These are phyloP conservation scores for Ganoderma sinense DNA, from an alignment of 1,284 basidiomycete species.

Conservation along the genomic window DNA sequence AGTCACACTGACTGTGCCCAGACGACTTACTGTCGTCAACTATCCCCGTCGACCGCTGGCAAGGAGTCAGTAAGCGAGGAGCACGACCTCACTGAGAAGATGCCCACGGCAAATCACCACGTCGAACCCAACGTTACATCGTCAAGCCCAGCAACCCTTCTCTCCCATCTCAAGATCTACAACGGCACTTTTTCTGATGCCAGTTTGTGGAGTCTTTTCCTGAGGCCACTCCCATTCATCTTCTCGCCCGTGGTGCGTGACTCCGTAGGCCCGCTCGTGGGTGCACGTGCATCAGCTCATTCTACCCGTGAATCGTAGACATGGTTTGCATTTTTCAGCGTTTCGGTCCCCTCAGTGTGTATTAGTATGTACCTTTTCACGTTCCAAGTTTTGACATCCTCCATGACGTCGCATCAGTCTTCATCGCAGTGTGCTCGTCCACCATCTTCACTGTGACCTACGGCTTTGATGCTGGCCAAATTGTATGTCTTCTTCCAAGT, in stretches of 20 bases:
- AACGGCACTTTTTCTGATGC: conserved; percentile 46
- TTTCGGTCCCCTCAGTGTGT: conserved; percentile 52
- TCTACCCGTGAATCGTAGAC: conserved; percentile 33
- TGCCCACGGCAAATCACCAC: too few relatives aligned
- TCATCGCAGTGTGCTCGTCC: conserved; percentile 50
- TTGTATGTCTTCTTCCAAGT: conserved; percentile 17
- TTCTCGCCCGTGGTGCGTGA: conserved; percentile 47
- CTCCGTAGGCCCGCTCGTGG: too few relatives aligned
- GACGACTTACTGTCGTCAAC: background rate
- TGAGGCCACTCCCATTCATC: conserved; percentile 49
- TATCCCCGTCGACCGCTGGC: too few relatives aligned
- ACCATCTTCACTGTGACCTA: conserved; percentile 52
- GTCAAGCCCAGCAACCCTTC: conserved; percentile 36
- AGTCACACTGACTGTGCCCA: too few relatives aligned
- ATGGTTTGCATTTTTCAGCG: conserved; percentile 45
- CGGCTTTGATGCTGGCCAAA: conserved; percentile 47
- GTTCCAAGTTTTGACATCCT: too few relatives aligned
- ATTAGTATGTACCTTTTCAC: conserved; percentile 37
- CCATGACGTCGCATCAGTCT: too few relatives aligned
- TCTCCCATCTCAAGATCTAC: conserved; percentile 46
- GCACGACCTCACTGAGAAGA: too few relatives aligned
- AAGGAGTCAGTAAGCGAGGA: too few relatives aligned
- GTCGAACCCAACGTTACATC: too few relatives aligned
- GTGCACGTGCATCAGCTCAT: too few relatives aligned
- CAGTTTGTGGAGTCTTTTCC: conserved; percentile 44